Base-by-base conservation (phyloP, 495 filamentous ascomycete species). In the Penicillium mononematosum region DNA sequence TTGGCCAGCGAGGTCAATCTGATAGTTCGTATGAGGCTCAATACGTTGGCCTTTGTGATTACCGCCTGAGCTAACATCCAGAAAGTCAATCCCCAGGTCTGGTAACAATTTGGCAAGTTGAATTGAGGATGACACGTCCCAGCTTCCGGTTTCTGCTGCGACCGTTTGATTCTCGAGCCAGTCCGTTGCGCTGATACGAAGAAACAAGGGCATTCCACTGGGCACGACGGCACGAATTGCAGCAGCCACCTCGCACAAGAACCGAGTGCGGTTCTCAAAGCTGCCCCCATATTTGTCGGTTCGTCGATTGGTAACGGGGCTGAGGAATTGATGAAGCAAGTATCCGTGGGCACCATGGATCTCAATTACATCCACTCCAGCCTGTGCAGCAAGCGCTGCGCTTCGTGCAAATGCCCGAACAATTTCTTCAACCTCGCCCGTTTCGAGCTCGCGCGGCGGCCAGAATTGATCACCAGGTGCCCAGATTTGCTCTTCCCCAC, bases 51-150 rank as follows among this genome's bases (percentile, higher is more conserved):
- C 63, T 32, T 75, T 71, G 69, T 85, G 83, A 59, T 87, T 86
- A 14, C 87, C 90, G 5, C 81, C 88, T 0, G 85, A 85, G 56
- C 82, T 87, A 45, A 92, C 84, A 69, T 95, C 90, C 16, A 93
- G 70, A 4, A 93, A 67, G 70, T 93, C 90, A 24, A 95, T 77
- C 4, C 86, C 89, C 2, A 81, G 70, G 9, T 79, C 82, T 0
- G 86, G 81, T 0, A 92, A 77, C 25, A 86, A 65, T 60, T 83
- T 81, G 14, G 88, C 85, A 3, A 95, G 76, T 56, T 68, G 61
- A 48, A 85, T 77, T 22, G 81, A 88, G 38, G 88, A 73, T 25
- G 81, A 73, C 36, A 91, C 64, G 32, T 83, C 81, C 90, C 89
- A 92, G 41, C 80, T 80, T 11, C 82, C 83, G 8, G 70, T 59